phyloP scores from a whole-genome alignment of 805 yeast genomes.

The Cephaloascus fragrans region DNA sequence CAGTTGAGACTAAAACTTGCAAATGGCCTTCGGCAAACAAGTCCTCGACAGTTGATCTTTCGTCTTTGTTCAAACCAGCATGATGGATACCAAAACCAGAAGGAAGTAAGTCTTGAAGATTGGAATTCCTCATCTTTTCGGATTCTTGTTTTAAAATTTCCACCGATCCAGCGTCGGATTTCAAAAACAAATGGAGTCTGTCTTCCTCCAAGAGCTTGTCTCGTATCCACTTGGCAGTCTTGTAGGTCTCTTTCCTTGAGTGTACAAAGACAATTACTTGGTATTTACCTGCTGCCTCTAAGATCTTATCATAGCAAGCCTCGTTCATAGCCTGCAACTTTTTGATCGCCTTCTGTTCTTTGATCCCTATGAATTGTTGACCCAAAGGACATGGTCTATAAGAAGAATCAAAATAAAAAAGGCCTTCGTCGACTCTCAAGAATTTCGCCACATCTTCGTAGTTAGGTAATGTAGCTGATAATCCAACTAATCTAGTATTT shows the following conservation, averaged over 20 bases:
- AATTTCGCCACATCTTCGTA: constrained; percentile 80
- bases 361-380: constrained; percentile 82
- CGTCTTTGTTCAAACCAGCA: constrained; percentile 73
- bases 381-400: constrained; percentile 90
- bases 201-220: constrained; percentile 52
- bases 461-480: constrained; percentile 91
- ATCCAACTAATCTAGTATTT: constrained; percentile 64
- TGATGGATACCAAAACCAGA: constrained; percentile 85
- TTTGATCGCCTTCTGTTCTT: constrained; percentile 73
- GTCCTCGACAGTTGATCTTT: constrained; percentile 74
- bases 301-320: constrained; percentile 69
- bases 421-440: constrained; percentile 52
- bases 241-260: constrained; percentile 83
- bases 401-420: constrained; percentile 75
- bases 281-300: constrained; percentile 55
- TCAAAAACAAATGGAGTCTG: constrained; percentile 31
- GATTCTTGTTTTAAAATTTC: constrained; percentile 62
- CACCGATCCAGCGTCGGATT: constrained; percentile 43
- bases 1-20: constrained; percentile 81
- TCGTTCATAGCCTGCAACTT: constrained; percentile 78
- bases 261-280: constrained; percentile 90
- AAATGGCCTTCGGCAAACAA: constrained; percentile 80
- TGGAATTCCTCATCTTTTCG: constrained; percentile 40
- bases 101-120: constrained; percentile 49
- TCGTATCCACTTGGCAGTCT: constrained; percentile 68